Percentiles rank a stretch among this genome's conserved stretches.
Evolutionary conservation across 2,329 filamentous ascomycete species (phyloP).

Genomic region (Leptoxyphium fumago): DNA sequence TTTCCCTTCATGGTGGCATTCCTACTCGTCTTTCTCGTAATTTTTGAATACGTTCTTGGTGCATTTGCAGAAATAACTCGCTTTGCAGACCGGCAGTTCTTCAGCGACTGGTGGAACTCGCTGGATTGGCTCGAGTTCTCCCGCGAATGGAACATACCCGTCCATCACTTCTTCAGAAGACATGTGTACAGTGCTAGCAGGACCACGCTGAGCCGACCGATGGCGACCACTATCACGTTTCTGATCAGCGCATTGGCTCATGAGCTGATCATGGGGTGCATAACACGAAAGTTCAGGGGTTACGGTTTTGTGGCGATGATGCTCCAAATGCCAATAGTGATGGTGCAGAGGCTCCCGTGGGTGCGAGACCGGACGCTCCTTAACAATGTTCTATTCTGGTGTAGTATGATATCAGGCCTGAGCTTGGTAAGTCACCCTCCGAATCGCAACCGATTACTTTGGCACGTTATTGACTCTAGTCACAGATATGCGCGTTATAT

Average conservation of each 20-base stretch:
- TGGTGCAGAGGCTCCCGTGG: constrained; percentile 63
- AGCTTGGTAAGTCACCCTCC: constrained; percentile 15
- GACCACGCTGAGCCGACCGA: constrained; percentile 56
- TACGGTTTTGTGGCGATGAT: constrained; percentile 94
- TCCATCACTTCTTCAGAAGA: constrained; percentile 85
- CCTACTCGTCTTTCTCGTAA: constrained; percentile 89
- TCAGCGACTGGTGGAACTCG: constrained; percentile 58
- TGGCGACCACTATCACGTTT: constrained; percentile 83
- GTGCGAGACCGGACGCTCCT: constrained; percentile 61
- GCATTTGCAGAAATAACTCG: constrained; percentile 75
- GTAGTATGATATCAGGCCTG: constrained; percentile 21
- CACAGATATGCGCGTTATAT: constrained; percentile 45
- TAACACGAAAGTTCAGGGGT: constrained; percentile 88
- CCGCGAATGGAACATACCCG: constrained; percentile 93
- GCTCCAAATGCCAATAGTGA: constrained; percentile 90
- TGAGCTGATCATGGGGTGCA: constrained; percentile 94
- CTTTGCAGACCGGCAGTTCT: constrained; percentile 91
- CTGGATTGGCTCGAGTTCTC: constrained; percentile 93
- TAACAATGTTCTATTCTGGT: constrained; percentile 36
- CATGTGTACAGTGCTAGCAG: constrained; percentile 84
- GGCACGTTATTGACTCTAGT: constrained; percentile 6
- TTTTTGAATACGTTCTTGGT: constrained; percentile 92
- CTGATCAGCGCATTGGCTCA: constrained; percentile 79
- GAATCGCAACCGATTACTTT: not conserved
- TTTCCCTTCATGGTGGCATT: constrained; percentile 98